A percentile compares a stretch with the other conserved stretches of the same genome.
These are phyloP conservation scores for Heterobasidion annosum DNA, from an alignment of 1,284 basidiomycete genomes.

Conservation along the genomic window DNA sequence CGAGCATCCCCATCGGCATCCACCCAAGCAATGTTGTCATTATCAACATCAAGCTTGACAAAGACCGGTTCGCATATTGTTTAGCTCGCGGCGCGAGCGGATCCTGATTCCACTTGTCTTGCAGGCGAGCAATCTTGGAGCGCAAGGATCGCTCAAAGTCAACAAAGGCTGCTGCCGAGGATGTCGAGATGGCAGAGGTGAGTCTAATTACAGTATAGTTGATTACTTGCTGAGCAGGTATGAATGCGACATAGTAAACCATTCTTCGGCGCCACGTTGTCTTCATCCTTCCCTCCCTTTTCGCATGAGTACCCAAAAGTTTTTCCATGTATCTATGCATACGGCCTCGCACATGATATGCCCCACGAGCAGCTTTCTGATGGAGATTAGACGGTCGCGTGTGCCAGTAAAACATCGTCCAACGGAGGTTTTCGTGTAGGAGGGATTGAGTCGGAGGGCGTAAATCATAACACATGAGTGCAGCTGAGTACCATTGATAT, in stretches of 20 bases:
- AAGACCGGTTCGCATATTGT: slow-evolving; percentile 50
- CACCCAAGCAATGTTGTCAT: slow-evolving; percentile 98
- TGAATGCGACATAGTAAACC: slow-evolving; percentile 21
- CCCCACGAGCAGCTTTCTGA: slow-evolving; percentile 25
- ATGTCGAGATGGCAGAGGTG: slow-evolving; percentile 74
- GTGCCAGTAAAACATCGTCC: neutral
- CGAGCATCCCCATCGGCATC: slow-evolving; percentile 89
- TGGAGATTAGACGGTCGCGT: slow-evolving; percentile 3
- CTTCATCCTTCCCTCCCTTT: slow-evolving; percentile 13
- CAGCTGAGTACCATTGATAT: too few relatives aligned
- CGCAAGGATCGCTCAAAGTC: slow-evolving; percentile 71
- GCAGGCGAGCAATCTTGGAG: slow-evolving; percentile 72
- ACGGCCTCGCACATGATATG: slow-evolving; percentile 38
- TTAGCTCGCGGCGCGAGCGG: neutral
- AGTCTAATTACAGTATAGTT: slow-evolving; percentile 20
- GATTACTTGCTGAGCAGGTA: slow-evolving; percentile 5
- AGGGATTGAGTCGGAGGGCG: too few relatives aligned
- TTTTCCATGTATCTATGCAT: slow-evolving; percentile 41
- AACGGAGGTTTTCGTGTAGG: too few relatives aligned
- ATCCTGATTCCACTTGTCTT: neutral
- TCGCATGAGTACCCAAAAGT: slow-evolving; percentile 34
- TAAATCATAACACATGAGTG: too few relatives aligned
- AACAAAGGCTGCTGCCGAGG: slow-evolving; percentile 29
- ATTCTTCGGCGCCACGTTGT: slow-evolving; percentile 12
- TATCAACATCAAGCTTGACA: slow-evolving; percentile 84